Percentiles rank a stretch among this genome's conserved stretches.
Conservation (phyloP, 2,329 filamentous ascomycete species). For the Xylogone sp. region DNA sequence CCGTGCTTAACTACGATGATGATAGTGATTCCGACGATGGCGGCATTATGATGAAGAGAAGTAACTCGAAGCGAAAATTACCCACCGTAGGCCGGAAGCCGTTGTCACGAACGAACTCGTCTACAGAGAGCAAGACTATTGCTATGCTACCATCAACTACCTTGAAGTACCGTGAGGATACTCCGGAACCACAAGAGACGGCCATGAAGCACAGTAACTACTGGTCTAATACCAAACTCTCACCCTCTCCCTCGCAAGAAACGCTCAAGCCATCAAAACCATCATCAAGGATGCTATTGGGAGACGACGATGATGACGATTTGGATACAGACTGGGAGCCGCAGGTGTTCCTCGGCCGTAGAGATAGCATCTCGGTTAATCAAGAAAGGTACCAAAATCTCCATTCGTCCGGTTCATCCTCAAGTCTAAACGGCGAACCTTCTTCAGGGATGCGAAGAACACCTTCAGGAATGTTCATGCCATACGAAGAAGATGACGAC, state of each 20-base stretch:
- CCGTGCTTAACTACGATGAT: conserved; percentile 9
- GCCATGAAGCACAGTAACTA: conserved; percentile 53
- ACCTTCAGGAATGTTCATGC: conserved; percentile 88
- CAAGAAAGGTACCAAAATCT: conserved; percentile 24
- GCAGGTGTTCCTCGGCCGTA: conserved; percentile 20
- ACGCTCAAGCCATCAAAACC: conserved; percentile 67
- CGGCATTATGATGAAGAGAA: conserved; percentile 1
- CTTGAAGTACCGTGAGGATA: conserved; percentile 53
- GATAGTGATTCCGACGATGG: conserved; percentile 17
- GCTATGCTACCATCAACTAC: conserved; percentile 65
- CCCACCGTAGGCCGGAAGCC: conserved; percentile 34
- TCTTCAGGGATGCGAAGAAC: conserved; percentile 69
- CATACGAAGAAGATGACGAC: conserved; percentile 71
- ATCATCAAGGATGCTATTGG: conserved; percentile 55
- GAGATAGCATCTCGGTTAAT: conserved; percentile 22
- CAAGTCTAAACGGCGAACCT: conserved; percentile 40
- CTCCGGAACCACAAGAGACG: conserved; percentile 60
- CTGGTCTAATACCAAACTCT: conserved; percentile 36
- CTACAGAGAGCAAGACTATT: conserved; percentile 61
- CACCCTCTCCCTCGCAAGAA: conserved; percentile 73
- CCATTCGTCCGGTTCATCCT: conserved; percentile 31
- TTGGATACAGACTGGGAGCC: conserved; percentile 44
- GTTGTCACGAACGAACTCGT: conserved; percentile 41
- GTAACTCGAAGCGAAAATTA: conserved; percentile 38
- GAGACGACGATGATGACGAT: conserved; percentile 46